Percentiles rank a stretch among this genome's conserved stretches.
These are phyloP conservation scores for Voacanga thouarsii DNA, from an alignment of 257 asterid species.

Conservation along the genomic window DNA sequence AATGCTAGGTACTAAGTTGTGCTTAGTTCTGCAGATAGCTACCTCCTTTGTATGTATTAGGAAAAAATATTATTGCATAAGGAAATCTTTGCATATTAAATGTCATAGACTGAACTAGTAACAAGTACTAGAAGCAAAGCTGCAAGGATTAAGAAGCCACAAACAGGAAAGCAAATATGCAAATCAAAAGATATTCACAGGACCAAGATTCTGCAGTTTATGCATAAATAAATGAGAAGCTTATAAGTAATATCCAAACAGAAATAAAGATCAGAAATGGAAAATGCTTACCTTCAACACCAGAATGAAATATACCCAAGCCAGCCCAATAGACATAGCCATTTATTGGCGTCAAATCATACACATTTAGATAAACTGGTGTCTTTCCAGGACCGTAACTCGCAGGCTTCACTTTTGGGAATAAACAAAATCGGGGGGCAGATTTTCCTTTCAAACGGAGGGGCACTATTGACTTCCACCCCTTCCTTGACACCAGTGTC, in stretches of 20 bases:
- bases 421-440: slow-evolving; percentile 68
- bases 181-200: neutral
- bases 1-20: neutral
- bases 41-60: neutral
- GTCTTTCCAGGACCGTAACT: slow-evolving; percentile 48
- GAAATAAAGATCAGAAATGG: slow-evolving; percentile 1
- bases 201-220: neutral
- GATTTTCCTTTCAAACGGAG: slow-evolving; percentile 56
- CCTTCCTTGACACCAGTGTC: slow-evolving; percentile 63
- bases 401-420: slow-evolving; percentile 71
- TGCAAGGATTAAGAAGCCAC: neutral
- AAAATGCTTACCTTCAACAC: slow-evolving; percentile 68
- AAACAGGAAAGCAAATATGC: neutral
- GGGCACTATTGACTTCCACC: slow-evolving; percentile 75
- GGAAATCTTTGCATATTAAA: neutral
- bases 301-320: slow-evolving; percentile 92
- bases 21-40: neutral
- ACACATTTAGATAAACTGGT: slow-evolving; percentile 83
- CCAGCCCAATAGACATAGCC: slow-evolving; percentile 97
- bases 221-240: neutral
- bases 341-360: slow-evolving; percentile 80
- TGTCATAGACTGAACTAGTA: neutral
- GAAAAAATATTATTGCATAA: neutral
- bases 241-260: neutral
- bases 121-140: neutral